Evolutionary conservation across 495 filamentous ascomycete genomes (phyloP).

Genomic region (Immersiella caudata): DNA sequence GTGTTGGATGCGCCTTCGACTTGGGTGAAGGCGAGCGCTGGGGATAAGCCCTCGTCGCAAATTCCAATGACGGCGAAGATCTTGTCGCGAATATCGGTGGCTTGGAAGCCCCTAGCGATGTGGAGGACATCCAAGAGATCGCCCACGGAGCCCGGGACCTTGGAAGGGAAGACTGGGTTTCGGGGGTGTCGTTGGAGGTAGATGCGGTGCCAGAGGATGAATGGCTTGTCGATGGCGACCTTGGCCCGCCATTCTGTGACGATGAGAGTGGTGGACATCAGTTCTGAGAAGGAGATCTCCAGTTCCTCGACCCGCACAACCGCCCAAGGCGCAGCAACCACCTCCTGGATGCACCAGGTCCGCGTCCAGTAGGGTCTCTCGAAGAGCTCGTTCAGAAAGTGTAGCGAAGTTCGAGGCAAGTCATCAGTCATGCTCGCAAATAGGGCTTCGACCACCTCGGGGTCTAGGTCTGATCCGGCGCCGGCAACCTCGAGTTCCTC

Average conservation of each 20-base stretch:
- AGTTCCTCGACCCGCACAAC: conserved; percentile 3
- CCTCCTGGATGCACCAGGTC: conserved; percentile 8
- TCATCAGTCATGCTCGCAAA: background rate
- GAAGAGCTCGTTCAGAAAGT: conserved; percentile 5
- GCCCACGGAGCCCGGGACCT: conserved; percentile 6
- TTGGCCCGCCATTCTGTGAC: conserved; percentile 10
- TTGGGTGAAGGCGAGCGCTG: background rate
- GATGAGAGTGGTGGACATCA: conserved; percentile 11
- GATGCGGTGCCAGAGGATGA: conserved; percentile 9
- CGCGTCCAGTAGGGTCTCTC: conserved; percentile 10
- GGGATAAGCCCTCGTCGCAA: conserved; percentile 1
- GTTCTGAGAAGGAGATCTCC: conserved; percentile 11
- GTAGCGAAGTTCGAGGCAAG: background rate
- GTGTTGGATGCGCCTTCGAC: conserved; percentile 7
- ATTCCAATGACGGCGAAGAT: conserved; percentile 10
- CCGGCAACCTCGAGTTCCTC: background rate
- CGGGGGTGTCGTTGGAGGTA: conserved; percentile 12
- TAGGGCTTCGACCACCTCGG: background rate
- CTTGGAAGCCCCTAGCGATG: conserved; percentile 5
- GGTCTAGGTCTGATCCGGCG: background rate
- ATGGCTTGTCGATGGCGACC: conserved; percentile 12
- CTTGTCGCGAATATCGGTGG: conserved; percentile 14
- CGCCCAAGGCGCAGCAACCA: conserved; percentile 2
- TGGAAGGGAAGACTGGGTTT: background rate
- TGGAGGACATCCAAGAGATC: conserved; percentile 11